Evolutionary conservation across 805 yeast species (phyloP).

Genomic region (Nakazawaea sp.): DNA sequence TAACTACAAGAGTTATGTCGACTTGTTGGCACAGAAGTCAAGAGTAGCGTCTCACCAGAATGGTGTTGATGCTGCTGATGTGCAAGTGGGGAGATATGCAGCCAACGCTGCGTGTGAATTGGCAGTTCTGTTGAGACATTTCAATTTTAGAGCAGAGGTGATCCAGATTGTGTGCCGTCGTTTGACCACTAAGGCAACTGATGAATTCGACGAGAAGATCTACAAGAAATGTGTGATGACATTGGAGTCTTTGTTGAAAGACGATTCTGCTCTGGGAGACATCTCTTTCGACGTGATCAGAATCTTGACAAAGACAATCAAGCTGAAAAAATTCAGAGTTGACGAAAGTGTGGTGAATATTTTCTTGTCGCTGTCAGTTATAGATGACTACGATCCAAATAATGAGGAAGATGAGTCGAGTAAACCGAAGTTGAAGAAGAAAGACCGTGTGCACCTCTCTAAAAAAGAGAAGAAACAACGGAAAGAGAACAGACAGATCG

Average conservation of each 20-base stretch:
- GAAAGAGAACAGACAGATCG: slow-evolving; percentile 81
- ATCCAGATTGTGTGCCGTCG: slow-evolving; percentile 62
- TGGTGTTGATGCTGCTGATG: slow-evolving; percentile 16
- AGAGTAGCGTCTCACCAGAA: slow-evolving; percentile 25
- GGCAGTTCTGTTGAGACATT: slow-evolving; percentile 59
- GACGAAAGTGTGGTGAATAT: slow-evolving; percentile 78
- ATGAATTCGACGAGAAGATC: slow-evolving; percentile 35
- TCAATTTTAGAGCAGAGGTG: slow-evolving; percentile 77
- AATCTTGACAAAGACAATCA: slow-evolving; percentile 60
- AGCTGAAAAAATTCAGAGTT: slow-evolving; percentile 67
- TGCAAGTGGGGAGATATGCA: slow-evolving; percentile 50
- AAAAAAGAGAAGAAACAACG: slow-evolving; percentile 83
- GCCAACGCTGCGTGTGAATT: slow-evolving; percentile 77
- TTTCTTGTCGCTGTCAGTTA: slow-evolving; percentile 57
- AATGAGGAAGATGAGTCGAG: slow-evolving; percentile 36
- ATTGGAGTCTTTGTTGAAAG: slow-evolving; percentile 62
- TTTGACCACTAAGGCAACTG: slow-evolving; percentile 52
- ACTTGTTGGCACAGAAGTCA: slow-evolving; percentile 34
- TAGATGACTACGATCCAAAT: slow-evolving; percentile 70
- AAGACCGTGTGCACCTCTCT: slow-evolving; percentile 86
- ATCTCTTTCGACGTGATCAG: slow-evolving; percentile 70
- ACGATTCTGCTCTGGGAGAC: slow-evolving; percentile 75
- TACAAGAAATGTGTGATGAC: slow-evolving; percentile 57
- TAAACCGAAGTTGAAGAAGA: slow-evolving; percentile 58
- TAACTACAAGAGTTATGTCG: slow-evolving; percentile 64